Percentiles rank a stretch among this genome's conserved stretches.
phyloP scores from a whole-genome alignment of 768 basidiomycete species.

The Ramaria rubella region DNA sequence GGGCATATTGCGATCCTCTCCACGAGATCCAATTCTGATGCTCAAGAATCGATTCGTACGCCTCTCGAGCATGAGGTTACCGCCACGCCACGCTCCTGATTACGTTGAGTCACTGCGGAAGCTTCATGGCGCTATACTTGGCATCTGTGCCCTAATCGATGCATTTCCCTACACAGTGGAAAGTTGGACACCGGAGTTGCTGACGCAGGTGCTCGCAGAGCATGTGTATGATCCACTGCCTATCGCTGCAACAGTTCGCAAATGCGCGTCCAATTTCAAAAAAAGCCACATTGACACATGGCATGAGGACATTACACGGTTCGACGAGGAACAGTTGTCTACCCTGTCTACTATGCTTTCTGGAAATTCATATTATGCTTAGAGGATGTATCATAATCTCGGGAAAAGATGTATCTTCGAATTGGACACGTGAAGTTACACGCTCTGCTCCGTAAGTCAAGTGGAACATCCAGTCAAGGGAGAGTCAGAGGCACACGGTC shows the following conservation, averaged over 20 bases:
- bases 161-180: constrained; percentile 96
- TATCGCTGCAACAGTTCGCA: constrained; percentile 76
- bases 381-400: not conserved
- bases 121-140: constrained; percentile 86
- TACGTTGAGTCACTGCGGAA: constrained; percentile 71
- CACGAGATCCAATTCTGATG: constrained; percentile 33
- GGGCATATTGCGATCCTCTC: constrained; percentile 36
- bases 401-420: too few relatives aligned
- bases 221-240: constrained; percentile 87
- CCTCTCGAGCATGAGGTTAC: constrained; percentile 40
- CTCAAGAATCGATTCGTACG: constrained; percentile 72
- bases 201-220: constrained; percentile 71
- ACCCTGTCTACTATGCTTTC: constrained; percentile 79
- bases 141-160: constrained; percentile 88
- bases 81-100: not conserved
- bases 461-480: too few relatives aligned
- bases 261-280: constrained; percentile 74
- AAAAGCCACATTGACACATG: constrained; percentile 77
- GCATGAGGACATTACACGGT: constrained; percentile 83
- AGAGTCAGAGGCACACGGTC: too few relatives aligned
- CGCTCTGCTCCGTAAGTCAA: too few relatives aligned
- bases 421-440: too few relatives aligned
- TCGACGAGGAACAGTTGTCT: constrained; percentile 77
- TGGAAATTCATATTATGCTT: constrained; percentile 74
- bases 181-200: constrained; percentile 83